phyloP scores from a whole-genome alignment of 768 basidiomycete genomes.

The Kwoniella mangroviensis region DNA sequence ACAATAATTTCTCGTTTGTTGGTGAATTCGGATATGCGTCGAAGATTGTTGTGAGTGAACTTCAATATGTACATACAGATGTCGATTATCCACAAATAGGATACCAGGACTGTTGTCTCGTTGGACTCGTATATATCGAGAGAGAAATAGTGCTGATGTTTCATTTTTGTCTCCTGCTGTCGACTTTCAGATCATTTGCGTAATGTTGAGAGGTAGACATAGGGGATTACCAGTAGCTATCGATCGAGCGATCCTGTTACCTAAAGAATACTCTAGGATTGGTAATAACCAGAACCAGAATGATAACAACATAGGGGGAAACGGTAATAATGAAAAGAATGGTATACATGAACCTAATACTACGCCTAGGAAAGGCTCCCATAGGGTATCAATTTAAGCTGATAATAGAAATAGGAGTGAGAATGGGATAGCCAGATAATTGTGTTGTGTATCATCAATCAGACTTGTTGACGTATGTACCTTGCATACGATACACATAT shows the following conservation, averaged over 20 bases:
- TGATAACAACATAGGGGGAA: not conserved
- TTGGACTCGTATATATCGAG: too few relatives aligned
- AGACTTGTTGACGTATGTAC: too few relatives aligned
- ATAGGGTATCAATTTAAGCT: not conserved
- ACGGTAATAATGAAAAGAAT: not conserved
- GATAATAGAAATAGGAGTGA: not conserved
- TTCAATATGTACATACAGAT: not conserved
- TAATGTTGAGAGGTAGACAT: constrained; percentile 51
- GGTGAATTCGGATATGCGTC: constrained; percentile 43
- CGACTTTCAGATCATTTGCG: constrained; percentile 17
- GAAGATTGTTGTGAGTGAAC: constrained; percentile 49
- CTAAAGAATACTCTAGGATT: constrained; percentile 40
- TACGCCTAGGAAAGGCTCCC: not conserved
- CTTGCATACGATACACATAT: too few relatives aligned
- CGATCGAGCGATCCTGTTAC: constrained; percentile 48
- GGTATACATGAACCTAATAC: constrained; percentile 2
- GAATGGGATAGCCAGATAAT: too few relatives aligned
- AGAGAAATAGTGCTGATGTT: too few relatives aligned
- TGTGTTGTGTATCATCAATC: too few relatives aligned
- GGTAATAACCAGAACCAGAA: constrained; percentile 10
- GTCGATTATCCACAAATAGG: too few relatives aligned
- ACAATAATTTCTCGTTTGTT: constrained; percentile 48
- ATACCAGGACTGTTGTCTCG: too few relatives aligned
- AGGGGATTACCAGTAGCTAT: constrained; percentile 52
- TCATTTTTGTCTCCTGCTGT: not conserved